Evolutionary conservation across 2,329 filamentous ascomycete species (phyloP), one percentile per base, ranked within the genome.

Genomic region (Fusarium stilboides): DNA sequence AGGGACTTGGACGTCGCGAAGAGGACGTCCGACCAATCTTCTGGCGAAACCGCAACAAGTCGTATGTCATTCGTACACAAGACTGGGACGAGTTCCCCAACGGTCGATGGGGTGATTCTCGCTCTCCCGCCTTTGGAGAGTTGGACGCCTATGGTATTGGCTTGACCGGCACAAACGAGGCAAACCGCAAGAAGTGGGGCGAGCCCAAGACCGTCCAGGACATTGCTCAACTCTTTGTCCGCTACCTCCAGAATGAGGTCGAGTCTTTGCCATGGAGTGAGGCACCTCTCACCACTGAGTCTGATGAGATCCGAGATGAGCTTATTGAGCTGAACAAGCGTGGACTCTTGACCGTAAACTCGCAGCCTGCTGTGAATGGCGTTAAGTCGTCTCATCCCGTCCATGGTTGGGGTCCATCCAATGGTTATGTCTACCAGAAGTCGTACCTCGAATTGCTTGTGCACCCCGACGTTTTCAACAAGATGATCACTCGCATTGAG

Each of bases 11-110:
- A 54, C 90, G 96, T 47, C 89, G 95, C 75, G 93, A 93, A 47
- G 96, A 99, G 82, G 97, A 98, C 76, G 96, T 99, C 43, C 93
- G 96, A 54, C 96, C 96, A 34, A 97, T 99, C 72, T 99, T 99
- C 87, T 99, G 96, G 96, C 91, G 95, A 74, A 98, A 98, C 82
- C 90, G 96, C 61, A 96, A 97, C 81, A 94, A 96, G 77, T 97
- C 94, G 6, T 99, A 99, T 75, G 91, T 99, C 57, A 90, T 94
- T 57, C 93, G 96, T 57, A 99, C 96, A 1, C 94, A 98, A 78
- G 95, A 98, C 73, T 99, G 96, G 96, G 96, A 99, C 75, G 96
- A 99, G 80, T 99, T 98, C 75, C 96, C 96, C 57, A 99, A 99
- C 84, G 96, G 96, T 46, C 92, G 96, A 80, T 99, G 96, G 96